A percentile compares a stretch with the other conserved stretches of the same genome.
Conservation (phyloP, 2,329 filamentous ascomycete genomes). For the Pestalotiopsis fici region DNA sequence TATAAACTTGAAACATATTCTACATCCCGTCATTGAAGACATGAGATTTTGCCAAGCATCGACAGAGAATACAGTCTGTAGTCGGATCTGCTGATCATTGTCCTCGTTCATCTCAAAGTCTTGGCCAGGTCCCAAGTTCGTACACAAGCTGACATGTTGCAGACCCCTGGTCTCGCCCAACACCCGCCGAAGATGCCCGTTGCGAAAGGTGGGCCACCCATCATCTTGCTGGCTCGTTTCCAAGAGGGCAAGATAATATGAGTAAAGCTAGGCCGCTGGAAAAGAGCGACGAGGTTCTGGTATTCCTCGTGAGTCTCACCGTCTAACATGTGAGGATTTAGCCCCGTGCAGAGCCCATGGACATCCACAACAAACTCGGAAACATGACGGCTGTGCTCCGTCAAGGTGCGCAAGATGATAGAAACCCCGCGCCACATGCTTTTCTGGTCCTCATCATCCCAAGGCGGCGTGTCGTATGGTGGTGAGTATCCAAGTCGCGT, state of each 20-base stretch:
- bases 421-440: constrained; percentile 33
- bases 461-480: background rate
- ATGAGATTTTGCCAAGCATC: background rate
- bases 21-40: too few relatives aligned
- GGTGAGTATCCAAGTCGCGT: background rate
- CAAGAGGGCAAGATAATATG: constrained; percentile 25
- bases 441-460: background rate
- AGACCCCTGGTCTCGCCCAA: constrained; percentile 20
- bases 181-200: constrained; percentile 15
- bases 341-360: constrained; percentile 26
- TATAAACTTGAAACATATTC: too few relatives aligned
- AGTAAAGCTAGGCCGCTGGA: constrained; percentile 25
- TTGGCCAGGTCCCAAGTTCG: background rate
- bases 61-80: background rate
- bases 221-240: constrained; percentile 9
- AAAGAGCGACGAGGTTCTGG: constrained; percentile 19
- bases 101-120: background rate
- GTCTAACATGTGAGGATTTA: constrained; percentile 31
- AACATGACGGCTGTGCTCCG: constrained; percentile 22
- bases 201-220: constrained; percentile 14
- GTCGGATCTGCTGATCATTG: background rate
- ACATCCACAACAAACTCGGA: constrained; percentile 35
- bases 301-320: constrained; percentile 22
- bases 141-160: constrained; percentile 17
- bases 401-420: constrained; percentile 25